These are phyloP conservation scores for Nephelium lappaceum DNA, from an alignment of 345 rosid genomes.

Conservation along the genomic window DNA sequence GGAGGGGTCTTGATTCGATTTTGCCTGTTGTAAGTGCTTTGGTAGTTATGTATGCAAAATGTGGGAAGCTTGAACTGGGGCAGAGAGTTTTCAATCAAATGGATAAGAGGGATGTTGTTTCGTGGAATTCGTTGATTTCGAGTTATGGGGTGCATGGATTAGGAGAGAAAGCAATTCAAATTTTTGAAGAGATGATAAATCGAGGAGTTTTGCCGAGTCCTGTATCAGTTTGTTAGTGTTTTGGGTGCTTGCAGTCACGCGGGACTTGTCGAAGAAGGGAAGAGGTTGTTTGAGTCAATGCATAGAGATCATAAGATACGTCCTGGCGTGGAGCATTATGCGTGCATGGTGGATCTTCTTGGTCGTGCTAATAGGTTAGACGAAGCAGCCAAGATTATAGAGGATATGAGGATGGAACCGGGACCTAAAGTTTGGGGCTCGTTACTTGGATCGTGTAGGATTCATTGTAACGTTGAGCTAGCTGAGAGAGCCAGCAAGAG, in stretches of 20 bases:
- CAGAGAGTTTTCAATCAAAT: slow-evolving; percentile 66
- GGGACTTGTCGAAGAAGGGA: slow-evolving; percentile 85
- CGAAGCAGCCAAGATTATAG: slow-evolving; percentile 72
- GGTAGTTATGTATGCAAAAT: slow-evolving; percentile 77
- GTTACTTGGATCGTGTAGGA: slow-evolving; percentile 86
- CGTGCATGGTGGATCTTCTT: slow-evolving; percentile 95
- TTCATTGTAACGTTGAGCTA: slow-evolving; percentile 77
- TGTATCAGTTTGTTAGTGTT: slow-evolving; percentile 65
- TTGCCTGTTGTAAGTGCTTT: slow-evolving; percentile 80
- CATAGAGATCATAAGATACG: slow-evolving; percentile 50
- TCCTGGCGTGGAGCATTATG: slow-evolving; percentile 87
- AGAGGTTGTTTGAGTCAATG: slow-evolving; percentile 65
- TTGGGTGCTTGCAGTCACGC: slow-evolving; percentile 97
- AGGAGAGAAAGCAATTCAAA: slow-evolving; percentile 66
- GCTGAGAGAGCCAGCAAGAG: slow-evolving; percentile 77
- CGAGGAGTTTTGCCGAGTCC: slow-evolving; percentile 64
- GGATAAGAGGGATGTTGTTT: slow-evolving; percentile 70
- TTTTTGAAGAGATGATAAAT: slow-evolving; percentile 69
- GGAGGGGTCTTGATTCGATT: slow-evolving; percentile 76
- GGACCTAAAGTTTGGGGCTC: slow-evolving; percentile 92
- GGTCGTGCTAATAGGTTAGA: slow-evolving; percentile 88
- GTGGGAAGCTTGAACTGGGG: slow-evolving; percentile 74
- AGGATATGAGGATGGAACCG: slow-evolving; percentile 70
- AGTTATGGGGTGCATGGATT: slow-evolving; percentile 83
- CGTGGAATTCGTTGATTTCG: slow-evolving; percentile 89